Base-by-base conservation (phyloP, 2,329 filamentous ascomycete genomes). In the Gliomastix tumulicola region DNA sequence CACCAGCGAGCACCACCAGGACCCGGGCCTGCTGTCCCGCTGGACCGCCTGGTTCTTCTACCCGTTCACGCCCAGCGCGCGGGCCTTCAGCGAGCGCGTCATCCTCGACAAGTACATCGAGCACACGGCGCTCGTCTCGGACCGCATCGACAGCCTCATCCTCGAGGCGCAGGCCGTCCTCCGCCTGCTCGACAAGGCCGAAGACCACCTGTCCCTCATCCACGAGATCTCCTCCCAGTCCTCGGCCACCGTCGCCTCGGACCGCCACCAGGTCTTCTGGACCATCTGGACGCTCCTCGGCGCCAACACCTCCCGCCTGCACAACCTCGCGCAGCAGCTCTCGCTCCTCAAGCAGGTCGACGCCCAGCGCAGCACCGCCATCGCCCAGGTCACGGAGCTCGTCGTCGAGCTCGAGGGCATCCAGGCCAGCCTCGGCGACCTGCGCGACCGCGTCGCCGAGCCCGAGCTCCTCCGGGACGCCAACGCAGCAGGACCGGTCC, bases 381-480 rank as follows among this genome's bases (percentile, higher is more conserved):
- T 82, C 37, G 66, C 65, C 13, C 84, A 88, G 53, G 75, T 94
- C n/a, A 72, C 65, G 13, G 70, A 70, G 3, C 79, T 88, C 1
- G 65, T 92, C 13, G 61, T 87, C 30, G 85, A 88, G 49, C 68
- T 92, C 23, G 76, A 86, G 55, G 76, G 76, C 38, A 90, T 92
- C 42, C 74, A 80, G 46, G 72, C 77, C 3, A 78, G 79, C 31
- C 62, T 94, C 11, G 78, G 81, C 45, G 82, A 88, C 48, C 56
- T 94, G 46, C 66, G 83, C 17, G 82, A 88, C 41, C 66, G 81
- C 6, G 82, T 89, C 9, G 78, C 76, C 1, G 71, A 74, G 38
- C 83, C 85, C 0, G 79, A 79, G 44, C 55, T 82, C 9, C 49
- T 79, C 10, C 70, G 69, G 3, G 69, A 66, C 19, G 48, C 49